Evolutionary conservation across 202 grass and related monocot species (phyloP), one percentile per base, ranked within the genome.

Genomic region (Alloteropsis angusta): DNA sequence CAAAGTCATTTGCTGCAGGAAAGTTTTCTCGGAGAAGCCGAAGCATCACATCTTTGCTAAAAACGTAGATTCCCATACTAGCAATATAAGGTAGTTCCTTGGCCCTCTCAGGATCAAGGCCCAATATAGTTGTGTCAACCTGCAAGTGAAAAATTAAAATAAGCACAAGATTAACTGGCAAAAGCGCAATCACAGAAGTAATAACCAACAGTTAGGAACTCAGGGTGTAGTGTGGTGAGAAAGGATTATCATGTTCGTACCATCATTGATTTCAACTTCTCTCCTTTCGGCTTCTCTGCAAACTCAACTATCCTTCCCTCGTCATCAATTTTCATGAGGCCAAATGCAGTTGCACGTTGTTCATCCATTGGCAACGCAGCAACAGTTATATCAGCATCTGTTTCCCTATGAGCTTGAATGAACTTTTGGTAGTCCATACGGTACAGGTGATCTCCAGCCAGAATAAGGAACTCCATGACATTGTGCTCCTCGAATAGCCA

Each of bases 71-170:
- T 52, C 96, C 92, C 96, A 96, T 99, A 62, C 92, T 96, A 79
- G 96, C 96, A 61, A 99, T 99, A 64, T 86, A 99, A 63, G 96
- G 92, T 88, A 93, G 75, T 82, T 96, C 96, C 30, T 96, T 85
- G 36, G 96, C 90, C 76, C 96, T 91, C 48, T 46, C 75, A 25
- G 91, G 82, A 17, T 91, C 87, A 80, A 99, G 92, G 37, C 96
- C 96, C 41, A 99, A 74, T 78, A 99, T 99, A 52, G 96, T 99
- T 6, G 96, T 99, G 84, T 99, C 96, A 67, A 99, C 96, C 96
- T 99, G 77, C 61, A 87, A 58, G 12, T 96, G 15, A 53, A 86
- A 83, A 69, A 78, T 54, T 57, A 59, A 62, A 81, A 60, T 5
- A 76, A 60, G 52, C 1, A 76, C 28, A 48, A 57, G 75, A 8